Base-by-base conservation (phyloP, 208 protist genomes). In the Crithidia expoeki region DNA sequence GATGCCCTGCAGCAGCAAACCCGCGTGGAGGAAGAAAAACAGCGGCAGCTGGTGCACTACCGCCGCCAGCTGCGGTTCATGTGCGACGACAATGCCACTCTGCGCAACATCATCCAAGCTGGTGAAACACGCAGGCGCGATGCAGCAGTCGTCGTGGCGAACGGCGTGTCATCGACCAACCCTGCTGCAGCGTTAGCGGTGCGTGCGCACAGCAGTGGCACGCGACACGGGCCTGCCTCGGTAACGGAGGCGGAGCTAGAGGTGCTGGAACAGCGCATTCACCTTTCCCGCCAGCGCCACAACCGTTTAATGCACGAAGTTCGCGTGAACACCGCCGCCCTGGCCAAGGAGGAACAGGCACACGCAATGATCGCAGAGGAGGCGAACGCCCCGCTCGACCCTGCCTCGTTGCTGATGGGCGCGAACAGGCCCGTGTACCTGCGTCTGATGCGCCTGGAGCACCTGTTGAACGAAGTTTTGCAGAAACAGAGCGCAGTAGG, bases 381-480 rank as follows among this genome's bases (percentile, higher is more conserved):
- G 33, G 51, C 57, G 9, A 32, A 9, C 10, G 59, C 68, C 21
- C 14, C 28, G 19, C 12, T 56, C 23, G 59, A 63, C 7, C 47
- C 71, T 0, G 46, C 55, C 1, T 58, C 44, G 23, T 10, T 59
- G 36, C 38, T 79, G 38, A 55, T 73, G n/a, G 65, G 71, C 1
- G 84, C 83, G 12, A 89, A 84, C 44, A 53, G 64, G 2, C 72
- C 86, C n/a, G 61, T 94, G 14, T 83, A 81, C 14, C 77, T 92
- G 44, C 83, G 95, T 42, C 96, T 98, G 52, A 80, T 95, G 36
- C 82, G 72, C 16, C 77, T 98, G 4, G 97, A 98, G 75, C 96
- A 95, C 40, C 70, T 77, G 30, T 74, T 98, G 1, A 90, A 98
- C 70, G 91, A 94, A 12, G 76, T 95, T 0, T 85, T 98, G 36